Base-by-base conservation (phyloP, 2,329 filamentous ascomycete genomes). In the Colletotrichum sp. region DNA sequence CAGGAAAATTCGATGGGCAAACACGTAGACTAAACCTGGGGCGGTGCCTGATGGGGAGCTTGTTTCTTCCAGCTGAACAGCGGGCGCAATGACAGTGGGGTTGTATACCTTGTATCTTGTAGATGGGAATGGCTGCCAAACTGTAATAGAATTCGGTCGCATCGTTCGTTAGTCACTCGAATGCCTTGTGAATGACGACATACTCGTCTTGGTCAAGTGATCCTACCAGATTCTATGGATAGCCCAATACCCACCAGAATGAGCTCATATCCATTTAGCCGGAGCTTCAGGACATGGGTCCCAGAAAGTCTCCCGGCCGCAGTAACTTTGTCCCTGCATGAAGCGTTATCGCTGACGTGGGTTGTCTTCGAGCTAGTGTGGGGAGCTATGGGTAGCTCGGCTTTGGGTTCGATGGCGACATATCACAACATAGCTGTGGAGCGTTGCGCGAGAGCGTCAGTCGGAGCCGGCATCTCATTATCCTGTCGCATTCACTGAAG, bases 341-440 rank as follows among this genome's bases (percentile, higher is more conserved):
- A 10, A 43, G 15, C 43, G 13, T 34, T 63, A 36, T 30, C 36
- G 2, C 10, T n/a, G 43, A 60, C 43, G n/a, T 65, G 24, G 71
- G 43, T 26, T 24, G 15, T 55, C 15, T 30, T 21, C 58, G 58
- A 32, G n/a, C 18, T n/a, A 32, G 43, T 16, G 60, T 32, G 68
- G 30, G n/a, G 26, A 48, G 24, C 15, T 68, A 16, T 24, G 32
- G 26, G 8, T 36, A 36, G 32, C 34, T 32, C 52, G 26, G 28
- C 8, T 15, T 9, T 28, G 21, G 55, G 16, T 32, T 18, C 58
- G 65, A 76, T 76, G 63, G 71, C 74, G 74, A 76, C 74, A 76
- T 74, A 74, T 76, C 71, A 55, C 64, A 73, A 73, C 72, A 69
- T 68, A 28, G 38, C 0, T 30, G 71, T 71, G 58, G 48, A 60